Conservation (phyloP, 176 grass and related monocot species). For the Eleusine coracana region DNA sequence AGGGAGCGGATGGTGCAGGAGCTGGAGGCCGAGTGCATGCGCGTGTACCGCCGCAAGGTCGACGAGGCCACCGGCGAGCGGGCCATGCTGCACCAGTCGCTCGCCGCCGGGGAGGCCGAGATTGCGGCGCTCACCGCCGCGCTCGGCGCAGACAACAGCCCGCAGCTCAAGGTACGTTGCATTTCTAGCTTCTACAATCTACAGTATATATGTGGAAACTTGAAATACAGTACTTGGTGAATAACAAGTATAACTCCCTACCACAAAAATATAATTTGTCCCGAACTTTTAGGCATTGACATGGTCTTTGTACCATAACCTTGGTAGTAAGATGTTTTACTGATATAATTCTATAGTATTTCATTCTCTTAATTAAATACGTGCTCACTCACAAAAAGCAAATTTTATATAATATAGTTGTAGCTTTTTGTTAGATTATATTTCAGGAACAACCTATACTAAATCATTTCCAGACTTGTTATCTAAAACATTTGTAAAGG, state of each 20-base stretch:
- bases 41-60: conserved; percentile 60
- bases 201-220: background rate
- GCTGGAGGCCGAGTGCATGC: conserved; percentile 66
- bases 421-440: background rate
- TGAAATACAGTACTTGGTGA: too few relatives aligned
- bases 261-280: too few relatives aligned
- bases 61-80: conserved; percentile 61
- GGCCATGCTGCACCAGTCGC: conserved; percentile 58
- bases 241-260: too few relatives aligned
- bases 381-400: background rate
- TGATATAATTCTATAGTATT: too few relatives aligned
- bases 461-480: background rate
- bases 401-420: background rate
- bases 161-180: conserved; percentile 47
- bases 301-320: too few relatives aligned
- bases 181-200: background rate
- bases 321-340: too few relatives aligned
- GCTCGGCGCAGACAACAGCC: conserved; percentile 50
- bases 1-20: conserved; percentile 54
- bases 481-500: background rate
- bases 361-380: too few relatives aligned
- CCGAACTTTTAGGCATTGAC: too few relatives aligned
- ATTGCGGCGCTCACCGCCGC: conserved; percentile 57
- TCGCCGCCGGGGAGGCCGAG: conserved; percentile 66
- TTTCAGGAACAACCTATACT: background rate